These are phyloP conservation scores for Talaromyces sp. DNA, from an alignment of 2,329 filamentous ascomycete genomes.

Conservation along the genomic window DNA sequence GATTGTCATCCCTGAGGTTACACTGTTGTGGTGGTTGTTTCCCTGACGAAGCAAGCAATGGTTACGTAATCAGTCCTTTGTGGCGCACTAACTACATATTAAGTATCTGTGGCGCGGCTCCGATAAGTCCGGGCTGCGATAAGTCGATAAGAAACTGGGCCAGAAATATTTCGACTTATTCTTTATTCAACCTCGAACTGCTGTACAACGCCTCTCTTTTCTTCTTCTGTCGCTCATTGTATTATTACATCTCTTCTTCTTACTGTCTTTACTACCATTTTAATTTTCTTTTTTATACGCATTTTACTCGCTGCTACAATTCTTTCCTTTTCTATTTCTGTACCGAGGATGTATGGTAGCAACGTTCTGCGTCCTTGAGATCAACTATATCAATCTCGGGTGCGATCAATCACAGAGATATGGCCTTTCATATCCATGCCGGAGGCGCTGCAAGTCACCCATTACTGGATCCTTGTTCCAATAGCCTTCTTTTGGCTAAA, in stretches of 20 bases:
- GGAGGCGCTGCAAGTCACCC: slow-evolving; percentile 11
- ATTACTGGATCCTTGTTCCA: slow-evolving; percentile 8
- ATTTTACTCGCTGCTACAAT: not conserved
- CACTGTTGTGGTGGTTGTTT: not conserved
- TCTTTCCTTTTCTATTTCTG: not conserved
- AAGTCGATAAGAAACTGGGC: not conserved
- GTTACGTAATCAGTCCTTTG: not conserved
- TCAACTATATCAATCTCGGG: not conserved
- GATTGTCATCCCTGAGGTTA: not conserved
- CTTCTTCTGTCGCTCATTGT: slow-evolving; percentile 6
- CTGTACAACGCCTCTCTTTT: not conserved
- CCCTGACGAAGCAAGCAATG: not conserved
- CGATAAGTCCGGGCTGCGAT: not conserved
- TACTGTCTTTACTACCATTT: not conserved
- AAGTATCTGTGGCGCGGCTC: not conserved
- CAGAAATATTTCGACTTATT: not conserved
- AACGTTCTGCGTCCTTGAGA: not conserved
- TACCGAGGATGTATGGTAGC: not conserved
- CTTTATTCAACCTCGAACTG: not conserved
- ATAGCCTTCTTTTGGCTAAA: not conserved
- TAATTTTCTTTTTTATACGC: not conserved
- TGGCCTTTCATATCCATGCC: slow-evolving; percentile 14
- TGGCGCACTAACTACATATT: not conserved
- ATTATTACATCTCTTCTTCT: not conserved
- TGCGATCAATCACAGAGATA: not conserved